Percentiles rank a stretch among this genome's conserved stretches.
Evolutionary conservation across 352 stramenopile genomes (phyloP).

Genomic region (Saprolegnia diclina): DNA sequence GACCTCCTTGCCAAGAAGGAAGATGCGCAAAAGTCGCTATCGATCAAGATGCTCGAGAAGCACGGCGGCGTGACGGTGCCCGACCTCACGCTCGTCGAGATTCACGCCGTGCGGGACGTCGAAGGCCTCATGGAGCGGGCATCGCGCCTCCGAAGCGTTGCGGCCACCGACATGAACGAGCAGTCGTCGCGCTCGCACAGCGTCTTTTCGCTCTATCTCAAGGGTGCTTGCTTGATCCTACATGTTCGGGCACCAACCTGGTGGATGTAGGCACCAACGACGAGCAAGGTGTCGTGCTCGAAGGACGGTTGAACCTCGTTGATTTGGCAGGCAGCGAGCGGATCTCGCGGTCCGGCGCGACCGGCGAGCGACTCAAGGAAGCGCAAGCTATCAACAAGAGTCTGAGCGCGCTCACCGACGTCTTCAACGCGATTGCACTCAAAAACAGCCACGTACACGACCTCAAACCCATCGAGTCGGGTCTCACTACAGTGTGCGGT

Average conservation of each 20-base stretch:
- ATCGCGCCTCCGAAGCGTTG: conserved; percentile 60
- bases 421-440: conserved; percentile 96
- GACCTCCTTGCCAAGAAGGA: conserved; percentile 90
- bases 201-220: conserved; percentile 72
- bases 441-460: conserved; percentile 88
- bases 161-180: conserved; percentile 92
- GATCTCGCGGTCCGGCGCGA: conserved; percentile 78
- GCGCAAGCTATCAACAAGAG: conserved; percentile 99
- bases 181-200: conserved; percentile 74
- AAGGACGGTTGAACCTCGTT: conserved; percentile 70
- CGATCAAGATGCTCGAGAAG: conserved; percentile 69
- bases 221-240: conserved; percentile 26
- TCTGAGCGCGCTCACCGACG: conserved; percentile 96
- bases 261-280: conserved; percentile 61
- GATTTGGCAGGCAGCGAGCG: conserved; percentile 78
- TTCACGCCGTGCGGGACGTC: conserved; percentile 53
- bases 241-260: no score
- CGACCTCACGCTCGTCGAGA: conserved; percentile 50
- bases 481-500: neutral
- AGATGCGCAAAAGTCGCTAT: conserved; percentile 45
- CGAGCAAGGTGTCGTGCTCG: conserved; percentile 51
- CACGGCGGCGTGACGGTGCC: conserved; percentile 54
- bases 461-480: neutral
- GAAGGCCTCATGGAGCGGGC: conserved; percentile 74
- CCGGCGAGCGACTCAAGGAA: conserved; percentile 92